A percentile compares a stretch with the other conserved stretches of the same genome.
Evolutionary conservation across 192 early-diverging fungal genomes (phyloP).

Genomic region (Coemansia sp.): DNA sequence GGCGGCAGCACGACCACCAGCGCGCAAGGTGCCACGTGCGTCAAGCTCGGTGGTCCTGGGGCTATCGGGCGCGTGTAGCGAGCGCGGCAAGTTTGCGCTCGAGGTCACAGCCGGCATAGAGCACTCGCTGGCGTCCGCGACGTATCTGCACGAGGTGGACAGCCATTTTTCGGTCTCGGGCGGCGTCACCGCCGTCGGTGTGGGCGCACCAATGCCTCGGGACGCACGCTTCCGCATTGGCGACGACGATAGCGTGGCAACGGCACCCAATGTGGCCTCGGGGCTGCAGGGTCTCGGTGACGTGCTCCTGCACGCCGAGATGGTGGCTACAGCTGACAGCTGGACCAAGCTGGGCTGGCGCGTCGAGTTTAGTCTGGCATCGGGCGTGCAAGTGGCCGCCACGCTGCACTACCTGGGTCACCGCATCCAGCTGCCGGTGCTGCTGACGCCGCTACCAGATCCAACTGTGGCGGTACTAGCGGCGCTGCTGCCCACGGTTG

Average conservation of each 20-base stretch:
- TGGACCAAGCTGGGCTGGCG: constrained; percentile 56
- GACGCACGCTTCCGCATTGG: constrained; percentile 1
- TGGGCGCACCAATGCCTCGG: constrained; percentile 1
- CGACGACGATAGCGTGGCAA: not conserved
- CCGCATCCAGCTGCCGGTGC: constrained; percentile 60
- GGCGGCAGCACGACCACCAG: not conserved
- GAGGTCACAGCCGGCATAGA: constrained; percentile 10
- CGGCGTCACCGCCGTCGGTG: constrained; percentile 6
- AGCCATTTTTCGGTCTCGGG: constrained; percentile 18
- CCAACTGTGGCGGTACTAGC: constrained; percentile 54
- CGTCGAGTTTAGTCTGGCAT: constrained; percentile 58
- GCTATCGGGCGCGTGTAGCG: constrained; percentile 1
- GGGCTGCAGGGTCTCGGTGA: constrained; percentile 11
- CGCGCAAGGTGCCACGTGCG: not conserved
- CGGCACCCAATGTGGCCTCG: not conserved
- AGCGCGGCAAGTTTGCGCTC: constrained; percentile 1
- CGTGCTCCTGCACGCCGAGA: constrained; percentile 4
- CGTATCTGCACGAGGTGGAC: constrained; percentile 21
- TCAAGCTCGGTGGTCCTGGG: constrained; percentile 25
- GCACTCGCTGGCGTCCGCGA: constrained; percentile 13
- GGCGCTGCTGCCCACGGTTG: constrained; percentile 52
- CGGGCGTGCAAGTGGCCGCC: constrained; percentile 59
- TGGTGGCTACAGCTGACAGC: constrained; percentile 9
- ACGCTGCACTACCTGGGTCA: constrained; percentile 66
- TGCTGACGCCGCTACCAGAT: constrained; percentile 59